A percentile compares a stretch with the other conserved stretches of the same genome.
phyloP scores from a whole-genome alignment of 345 rosid species.

The Anastatica hierochuntica region DNA sequence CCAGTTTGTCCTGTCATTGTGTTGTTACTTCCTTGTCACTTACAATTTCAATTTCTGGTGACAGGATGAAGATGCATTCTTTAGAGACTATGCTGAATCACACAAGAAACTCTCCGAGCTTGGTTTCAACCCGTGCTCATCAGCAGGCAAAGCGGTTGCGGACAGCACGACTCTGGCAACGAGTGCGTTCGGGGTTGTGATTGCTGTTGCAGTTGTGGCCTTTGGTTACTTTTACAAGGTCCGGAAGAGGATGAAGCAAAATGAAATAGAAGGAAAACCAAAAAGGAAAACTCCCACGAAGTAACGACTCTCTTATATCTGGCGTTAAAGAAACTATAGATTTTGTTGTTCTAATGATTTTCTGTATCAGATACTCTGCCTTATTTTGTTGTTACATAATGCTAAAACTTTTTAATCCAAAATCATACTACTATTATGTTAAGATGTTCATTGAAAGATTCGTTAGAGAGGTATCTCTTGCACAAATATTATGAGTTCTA shows the following conservation, averaged over 20 bases:
- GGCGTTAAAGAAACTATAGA: not conserved
- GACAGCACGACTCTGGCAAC: constrained; percentile 60
- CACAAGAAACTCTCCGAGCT: constrained; percentile 92
- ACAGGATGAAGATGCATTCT: constrained; percentile 87
- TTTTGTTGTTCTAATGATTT: constrained; percentile 7
- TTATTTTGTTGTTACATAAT: no score
- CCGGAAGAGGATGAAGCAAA: constrained; percentile 52
- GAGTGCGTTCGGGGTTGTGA: constrained; percentile 71
- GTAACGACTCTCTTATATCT: constrained; percentile 5
- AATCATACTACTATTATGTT: no score
- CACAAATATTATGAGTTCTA: no score
- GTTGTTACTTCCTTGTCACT: no score
- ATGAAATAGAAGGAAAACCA: not conserved
- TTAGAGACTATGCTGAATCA: constrained; percentile 58
- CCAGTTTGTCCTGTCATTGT: no score
- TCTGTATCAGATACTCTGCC: no score
- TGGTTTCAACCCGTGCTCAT: constrained; percentile 46
- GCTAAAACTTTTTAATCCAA: no score
- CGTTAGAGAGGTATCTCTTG: no score
- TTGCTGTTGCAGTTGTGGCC: constrained; percentile 75
- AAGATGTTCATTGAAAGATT: no score
- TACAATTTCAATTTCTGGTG: no score
- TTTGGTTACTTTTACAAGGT: constrained; percentile 72
- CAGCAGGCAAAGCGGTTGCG: constrained; percentile 30
- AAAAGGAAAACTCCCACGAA: no score